Evolutionary conservation across 140 eudicot genomes (phyloP), one percentile per base, ranked within the genome.

Genomic region (Erigeron philadelphicus): DNA sequence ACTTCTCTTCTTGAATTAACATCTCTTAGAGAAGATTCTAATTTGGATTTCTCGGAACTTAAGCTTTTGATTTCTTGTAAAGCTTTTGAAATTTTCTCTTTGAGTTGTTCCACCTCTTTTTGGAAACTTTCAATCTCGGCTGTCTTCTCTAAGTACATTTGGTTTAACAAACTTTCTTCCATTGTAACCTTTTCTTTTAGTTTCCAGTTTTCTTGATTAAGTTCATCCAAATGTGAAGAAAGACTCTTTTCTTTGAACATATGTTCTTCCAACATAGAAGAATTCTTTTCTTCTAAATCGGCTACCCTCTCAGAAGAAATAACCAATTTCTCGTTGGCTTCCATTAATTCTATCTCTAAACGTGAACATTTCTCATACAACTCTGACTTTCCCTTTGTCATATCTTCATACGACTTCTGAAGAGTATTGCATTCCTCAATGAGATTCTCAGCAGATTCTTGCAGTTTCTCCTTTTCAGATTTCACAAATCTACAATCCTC

Each of bases 201-300:
- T 58, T 80, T 52, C 83, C 84, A 76, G 42, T 84, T 82, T 75
- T 80, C 88, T 76, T 80, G 86, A 82, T 80, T 77, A 72, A 89
- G 79, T 63, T 62, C 82, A 63, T 86, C 88, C 58, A 89, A 48
- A 61, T 89, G 90, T 64, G 84, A 80, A 50, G 83, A 78, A 19
- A 86, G 69, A 57, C 72, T 63, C 71, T 77, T 82, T 79, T 89
- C 91, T 70, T 80, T 83, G 23, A 74, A 63, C 68, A 82, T 47
- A 73, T 82, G 77, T 8, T 80, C 83, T 61, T 84, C 87, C 78
- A 70, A 61, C 78, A 82, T 67, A 4, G 83, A 76, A 75, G 74
- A 57, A 47, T 86, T 64, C 11, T 76, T 77, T 75, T 70, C 87
- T 71, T 90, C 92, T 18, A 87, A 71, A 52, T 55, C 74, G 38